phyloP scores from a whole-genome alignment of 352 stramenopile genomes.

The Phytopythium montanum region DNA sequence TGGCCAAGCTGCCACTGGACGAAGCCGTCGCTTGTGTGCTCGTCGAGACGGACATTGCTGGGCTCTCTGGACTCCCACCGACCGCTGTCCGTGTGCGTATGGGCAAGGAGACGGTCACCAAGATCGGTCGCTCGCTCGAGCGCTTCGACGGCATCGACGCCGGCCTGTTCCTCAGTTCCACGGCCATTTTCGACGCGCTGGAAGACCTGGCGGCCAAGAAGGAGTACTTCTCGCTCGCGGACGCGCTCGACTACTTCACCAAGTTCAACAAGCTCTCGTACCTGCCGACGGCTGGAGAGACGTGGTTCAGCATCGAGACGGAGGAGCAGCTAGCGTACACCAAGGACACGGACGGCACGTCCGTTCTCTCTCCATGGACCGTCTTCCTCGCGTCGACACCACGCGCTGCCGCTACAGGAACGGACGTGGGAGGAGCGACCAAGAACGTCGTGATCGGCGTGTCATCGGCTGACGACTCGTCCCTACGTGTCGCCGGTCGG shows the following conservation, averaged over 20 bases:
- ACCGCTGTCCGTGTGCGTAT: slow-evolving; percentile 67
- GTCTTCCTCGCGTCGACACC: slow-evolving; percentile 71
- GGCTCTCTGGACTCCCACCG: slow-evolving; percentile 51
- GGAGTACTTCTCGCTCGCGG: slow-evolving; percentile 69
- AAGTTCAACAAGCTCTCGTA: slow-evolving; percentile 61
- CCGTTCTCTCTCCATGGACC: slow-evolving; percentile 69
- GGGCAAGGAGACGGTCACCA: slow-evolving; percentile 49
- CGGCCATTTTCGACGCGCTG: slow-evolving; percentile 64
- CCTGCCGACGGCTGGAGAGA: slow-evolving; percentile 59
- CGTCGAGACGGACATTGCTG: slow-evolving; percentile 63
- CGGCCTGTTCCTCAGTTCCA: slow-evolving; percentile 67
- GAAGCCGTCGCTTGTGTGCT: slow-evolving; percentile 67
- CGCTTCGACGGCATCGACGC: slow-evolving; percentile 68
- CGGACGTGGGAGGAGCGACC: slow-evolving; percentile 35
- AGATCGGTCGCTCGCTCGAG: slow-evolving; percentile 51
- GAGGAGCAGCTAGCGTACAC: slow-evolving; percentile 78
- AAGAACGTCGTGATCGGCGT: slow-evolving; percentile 80
- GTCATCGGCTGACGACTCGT: slow-evolving; percentile 55
- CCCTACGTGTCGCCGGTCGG: slow-evolving; percentile 60
- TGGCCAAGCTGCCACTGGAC: slow-evolving; percentile 52
- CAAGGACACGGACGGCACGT: slow-evolving; percentile 62
- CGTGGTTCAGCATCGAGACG: slow-evolving; percentile 84
- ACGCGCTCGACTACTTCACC: slow-evolving; percentile 72
- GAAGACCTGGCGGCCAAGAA: slow-evolving; percentile 56
- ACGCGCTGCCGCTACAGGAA: slow-evolving; percentile 5